phyloP scores from a whole-genome alignment of 139 green algal species.

The Bryopsis sp. region DNA sequence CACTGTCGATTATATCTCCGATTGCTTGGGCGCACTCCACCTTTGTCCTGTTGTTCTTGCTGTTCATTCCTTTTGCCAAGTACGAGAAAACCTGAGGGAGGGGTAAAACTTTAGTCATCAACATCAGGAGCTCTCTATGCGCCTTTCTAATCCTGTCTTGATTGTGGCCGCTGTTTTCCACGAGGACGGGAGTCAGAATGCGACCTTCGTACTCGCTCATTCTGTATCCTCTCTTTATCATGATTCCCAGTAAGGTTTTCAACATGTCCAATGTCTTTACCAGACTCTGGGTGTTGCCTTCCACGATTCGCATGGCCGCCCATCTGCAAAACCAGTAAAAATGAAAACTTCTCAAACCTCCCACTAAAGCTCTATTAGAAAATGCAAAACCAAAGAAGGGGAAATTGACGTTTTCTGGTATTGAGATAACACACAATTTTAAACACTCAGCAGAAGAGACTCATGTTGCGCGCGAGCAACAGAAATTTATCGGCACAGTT shows the following conservation, averaged over 20 bases:
- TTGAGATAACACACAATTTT: no score
- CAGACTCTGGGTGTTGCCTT: constrained; percentile 21
- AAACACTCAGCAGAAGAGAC: no score
- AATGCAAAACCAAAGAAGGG: no score
- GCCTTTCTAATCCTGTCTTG: constrained; percentile 49
- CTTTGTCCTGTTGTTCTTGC: constrained; percentile 86
- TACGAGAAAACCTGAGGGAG: constrained; percentile 30
- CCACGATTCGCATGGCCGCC: constrained; percentile 11
- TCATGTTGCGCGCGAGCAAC: no score
- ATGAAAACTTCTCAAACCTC: no score
- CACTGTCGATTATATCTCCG: constrained; percentile 42
- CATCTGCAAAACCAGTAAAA: no score
- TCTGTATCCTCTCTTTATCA: constrained; percentile 28
- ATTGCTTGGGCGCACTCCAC: constrained; percentile 81
- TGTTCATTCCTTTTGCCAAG: constrained; percentile 55
- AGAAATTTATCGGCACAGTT: no score
- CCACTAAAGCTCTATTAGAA: no score
- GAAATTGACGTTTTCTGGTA: no score
- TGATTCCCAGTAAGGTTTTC: constrained; percentile 42
- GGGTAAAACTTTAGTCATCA: constrained; percentile 41
- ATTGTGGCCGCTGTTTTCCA: constrained; percentile 91
- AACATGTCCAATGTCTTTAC: constrained; percentile 70
- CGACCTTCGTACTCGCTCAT: constrained; percentile 79
- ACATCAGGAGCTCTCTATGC: constrained; percentile 69
- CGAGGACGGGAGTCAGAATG: constrained; percentile 76